These are phyloP conservation scores for Ogataea pini DNA, from an alignment of 805 yeast species.

Conservation along the genomic window DNA sequence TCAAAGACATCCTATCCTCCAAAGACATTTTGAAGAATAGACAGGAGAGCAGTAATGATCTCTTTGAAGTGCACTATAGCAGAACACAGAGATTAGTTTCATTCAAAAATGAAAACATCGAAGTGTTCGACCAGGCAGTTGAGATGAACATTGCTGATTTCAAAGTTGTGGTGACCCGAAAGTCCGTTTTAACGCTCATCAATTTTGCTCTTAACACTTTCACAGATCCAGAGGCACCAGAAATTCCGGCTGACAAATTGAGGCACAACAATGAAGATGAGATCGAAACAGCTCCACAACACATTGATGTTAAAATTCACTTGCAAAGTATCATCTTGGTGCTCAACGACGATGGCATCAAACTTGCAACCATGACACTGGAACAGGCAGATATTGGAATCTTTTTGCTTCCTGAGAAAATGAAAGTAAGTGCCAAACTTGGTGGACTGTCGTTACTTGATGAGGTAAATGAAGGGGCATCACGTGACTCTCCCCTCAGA, in stretches of 20 bases:
- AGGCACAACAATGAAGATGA: conserved; percentile 65
- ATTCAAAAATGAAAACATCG: conserved; percentile 54
- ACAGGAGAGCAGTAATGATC: conserved; percentile 40
- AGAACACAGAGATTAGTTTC: conserved; percentile 62
- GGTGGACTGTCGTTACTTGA: conserved; percentile 82
- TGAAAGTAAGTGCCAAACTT: conserved; percentile 68
- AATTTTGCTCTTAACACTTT: conserved; percentile 86
- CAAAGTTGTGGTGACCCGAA: conserved; percentile 71
- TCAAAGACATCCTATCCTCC: conserved; percentile 70
- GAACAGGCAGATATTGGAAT: conserved; percentile 72
- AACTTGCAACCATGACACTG: conserved; percentile 75
- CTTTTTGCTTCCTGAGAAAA: conserved; percentile 68
- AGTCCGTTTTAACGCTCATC: conserved; percentile 72
- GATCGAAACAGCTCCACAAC: conserved; percentile 65
- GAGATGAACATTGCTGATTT: conserved; percentile 76
- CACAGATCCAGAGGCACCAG: conserved; percentile 74
- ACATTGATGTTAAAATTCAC: conserved; percentile 65
- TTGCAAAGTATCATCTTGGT: conserved; percentile 74
- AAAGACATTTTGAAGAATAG: conserved; percentile 45
- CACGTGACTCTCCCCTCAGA: conserved; percentile 59
- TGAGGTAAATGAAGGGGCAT: conserved; percentile 65
- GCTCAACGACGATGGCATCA: conserved; percentile 79
- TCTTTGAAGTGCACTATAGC: conserved; percentile 60
- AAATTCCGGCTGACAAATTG: conserved; percentile 67
- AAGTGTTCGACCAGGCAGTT: conserved; percentile 76